Conservation (phyloP, 2,329 filamentous ascomycete genomes). For the Ophiostoma piceae region DNA sequence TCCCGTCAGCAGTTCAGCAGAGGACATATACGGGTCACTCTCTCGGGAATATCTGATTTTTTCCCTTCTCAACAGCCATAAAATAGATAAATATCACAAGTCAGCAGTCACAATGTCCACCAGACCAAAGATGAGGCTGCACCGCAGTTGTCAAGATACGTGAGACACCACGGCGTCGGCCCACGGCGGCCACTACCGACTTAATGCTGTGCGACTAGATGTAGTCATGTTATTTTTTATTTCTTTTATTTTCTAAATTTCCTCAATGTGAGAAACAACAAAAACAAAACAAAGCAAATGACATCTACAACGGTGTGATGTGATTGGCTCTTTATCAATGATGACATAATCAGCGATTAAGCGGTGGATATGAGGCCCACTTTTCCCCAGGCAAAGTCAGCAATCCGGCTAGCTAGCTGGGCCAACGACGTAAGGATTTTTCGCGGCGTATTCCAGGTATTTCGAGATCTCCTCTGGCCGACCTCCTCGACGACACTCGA, state of each 20-base stretch:
- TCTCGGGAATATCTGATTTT: neutral
- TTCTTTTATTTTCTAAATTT: no score
- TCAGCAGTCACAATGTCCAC: neutral
- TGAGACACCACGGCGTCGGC: neutral
- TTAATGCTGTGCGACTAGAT: neutral
- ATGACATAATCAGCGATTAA: conserved; percentile 1
- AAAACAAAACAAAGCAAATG: neutral
- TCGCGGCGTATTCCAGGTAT: neutral
- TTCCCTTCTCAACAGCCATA: neutral
- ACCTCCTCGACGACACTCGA: conserved; percentile 4
- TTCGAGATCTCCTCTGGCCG: conserved; percentile 5
- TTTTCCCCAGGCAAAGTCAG: conserved; percentile 7
- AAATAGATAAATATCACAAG: no score
- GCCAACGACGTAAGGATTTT: conserved; percentile 17
- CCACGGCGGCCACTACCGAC: conserved; percentile 5
- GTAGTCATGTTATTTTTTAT: no score
- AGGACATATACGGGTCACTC: neutral
- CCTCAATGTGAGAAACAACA: neutral
- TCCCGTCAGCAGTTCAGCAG: neutral
- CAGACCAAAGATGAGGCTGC: neutral
- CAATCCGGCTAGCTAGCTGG: conserved; percentile 7
- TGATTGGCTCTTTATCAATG: neutral
- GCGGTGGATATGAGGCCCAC: neutral
- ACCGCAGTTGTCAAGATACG: conserved; percentile 1
- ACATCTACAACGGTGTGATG: neutral